A percentile compares a stretch with the other conserved stretches of the same genome.
Evolutionary conservation across 768 basidiomycete species (phyloP).

Genomic region (Grammothele lineata): DNA sequence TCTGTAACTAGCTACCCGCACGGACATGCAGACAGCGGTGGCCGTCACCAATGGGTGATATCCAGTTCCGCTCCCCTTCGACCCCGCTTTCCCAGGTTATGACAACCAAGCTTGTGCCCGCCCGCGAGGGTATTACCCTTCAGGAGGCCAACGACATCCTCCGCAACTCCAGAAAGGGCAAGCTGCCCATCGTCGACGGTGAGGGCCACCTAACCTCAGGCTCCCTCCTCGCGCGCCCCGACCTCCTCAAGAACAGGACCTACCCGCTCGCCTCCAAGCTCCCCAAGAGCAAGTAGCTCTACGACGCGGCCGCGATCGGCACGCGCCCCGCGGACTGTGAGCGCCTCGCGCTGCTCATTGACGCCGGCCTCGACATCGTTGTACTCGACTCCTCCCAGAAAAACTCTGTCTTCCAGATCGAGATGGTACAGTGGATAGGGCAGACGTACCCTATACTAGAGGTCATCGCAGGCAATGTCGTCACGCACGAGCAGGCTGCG

Average conservation of each 20-base stretch:
- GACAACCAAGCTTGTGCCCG: conserved; percentile 86
- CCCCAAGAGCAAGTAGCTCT: conserved; percentile 88
- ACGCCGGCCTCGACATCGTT: conserved; percentile 94
- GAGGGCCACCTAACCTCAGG: conserved; percentile 60
- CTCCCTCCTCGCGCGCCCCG: conserved; percentile 93
- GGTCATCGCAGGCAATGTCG: conserved; percentile 96
- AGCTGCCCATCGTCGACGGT: conserved; percentile 79
- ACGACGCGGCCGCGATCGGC: conserved; percentile 93
- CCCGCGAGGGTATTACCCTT: conserved; percentile 84
- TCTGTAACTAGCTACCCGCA: too few relatives aligned
- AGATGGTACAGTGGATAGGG: conserved; percentile 95
- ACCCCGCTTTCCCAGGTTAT: conserved; percentile 78
- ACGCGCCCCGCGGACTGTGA: conserved; percentile 87
- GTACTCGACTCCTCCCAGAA: conserved; percentile 96
- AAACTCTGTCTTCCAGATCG: conserved; percentile 89
- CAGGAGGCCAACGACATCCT: conserved; percentile 90
- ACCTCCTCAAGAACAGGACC: conserved; percentile 95
- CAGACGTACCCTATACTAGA: conserved; percentile 78
- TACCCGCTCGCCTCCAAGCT: conserved; percentile 94
- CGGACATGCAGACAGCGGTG: too few relatives aligned
- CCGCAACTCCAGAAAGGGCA: conserved; percentile 95
- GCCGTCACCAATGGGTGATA: conserved; percentile 92
- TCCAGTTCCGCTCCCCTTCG: conserved; percentile 79
- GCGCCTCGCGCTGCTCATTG: conserved; percentile 78
- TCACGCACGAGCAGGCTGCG: conserved; percentile 96